These are phyloP conservation scores for Jatropha curcas DNA, from an alignment of 345 rosid species.

Conservation along the genomic window DNA sequence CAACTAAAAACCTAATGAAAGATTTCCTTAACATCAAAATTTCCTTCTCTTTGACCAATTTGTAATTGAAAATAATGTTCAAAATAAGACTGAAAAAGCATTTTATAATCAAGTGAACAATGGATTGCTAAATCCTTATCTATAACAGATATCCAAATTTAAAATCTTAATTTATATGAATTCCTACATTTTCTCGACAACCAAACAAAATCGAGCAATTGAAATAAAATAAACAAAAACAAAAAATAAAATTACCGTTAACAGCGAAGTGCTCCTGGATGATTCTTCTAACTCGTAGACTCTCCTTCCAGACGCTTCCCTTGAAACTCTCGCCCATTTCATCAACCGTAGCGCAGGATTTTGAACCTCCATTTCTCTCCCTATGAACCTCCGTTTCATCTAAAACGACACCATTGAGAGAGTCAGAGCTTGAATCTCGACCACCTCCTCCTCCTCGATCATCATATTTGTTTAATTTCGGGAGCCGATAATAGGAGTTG, in stretches of 20 bases:
- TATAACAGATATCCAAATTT: too few species aligned
- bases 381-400: constrained; percentile 10
- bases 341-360: constrained; percentile 83
- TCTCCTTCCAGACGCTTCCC: constrained; percentile 55
- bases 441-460: neutral
- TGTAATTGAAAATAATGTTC: neutral
- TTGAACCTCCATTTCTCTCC: constrained; percentile 19
- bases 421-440: neutral
- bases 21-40: neutral
- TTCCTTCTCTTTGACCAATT: neutral
- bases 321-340: constrained; percentile 81
- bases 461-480: neutral
- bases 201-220: neutral
- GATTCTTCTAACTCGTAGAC: constrained; percentile 59
- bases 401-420: neutral
- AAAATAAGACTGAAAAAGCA: too few species aligned
- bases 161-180: neutral
- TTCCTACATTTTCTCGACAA: neutral
- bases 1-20: too few species aligned
- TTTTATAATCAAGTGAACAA: neutral
- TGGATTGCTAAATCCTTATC: neutral
- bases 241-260: constrained; percentile 46
- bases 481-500: constrained; percentile 13
- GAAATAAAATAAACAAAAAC: neutral
- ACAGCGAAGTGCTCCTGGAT: constrained; percentile 58